These are phyloP conservation scores for Microbotryum intermedium DNA, from an alignment of 1,284 basidiomycete species.

Conservation along the genomic window DNA sequence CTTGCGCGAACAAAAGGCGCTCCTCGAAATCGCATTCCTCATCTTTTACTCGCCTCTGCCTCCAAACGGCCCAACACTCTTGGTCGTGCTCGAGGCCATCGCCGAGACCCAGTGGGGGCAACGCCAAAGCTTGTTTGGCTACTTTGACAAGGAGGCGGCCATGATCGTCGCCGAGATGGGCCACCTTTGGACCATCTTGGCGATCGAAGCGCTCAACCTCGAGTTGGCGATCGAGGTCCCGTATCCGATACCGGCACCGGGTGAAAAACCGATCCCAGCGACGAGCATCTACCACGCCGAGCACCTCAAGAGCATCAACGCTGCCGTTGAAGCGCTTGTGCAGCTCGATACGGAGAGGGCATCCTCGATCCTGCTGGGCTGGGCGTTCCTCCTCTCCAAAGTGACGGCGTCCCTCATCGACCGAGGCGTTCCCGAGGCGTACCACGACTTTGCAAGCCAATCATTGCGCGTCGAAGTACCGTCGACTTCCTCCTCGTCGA, in stretches of 20 bases:
- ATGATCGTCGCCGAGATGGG: conserved; percentile 59
- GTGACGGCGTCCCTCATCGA: conserved; percentile 36
- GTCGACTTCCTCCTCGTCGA: conserved; percentile 1
- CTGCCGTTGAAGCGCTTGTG: conserved; percentile 48
- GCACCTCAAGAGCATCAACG: conserved; percentile 46
- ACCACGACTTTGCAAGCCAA: conserved; percentile 25
- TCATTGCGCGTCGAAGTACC: conserved; percentile 24
- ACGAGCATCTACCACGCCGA: conserved; percentile 42
- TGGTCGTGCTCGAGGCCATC: conserved; percentile 55
- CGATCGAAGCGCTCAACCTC: conserved; percentile 68
- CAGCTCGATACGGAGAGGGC: conserved; percentile 52
- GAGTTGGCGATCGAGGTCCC: conserved; percentile 52
- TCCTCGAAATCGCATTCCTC: conserved; percentile 77
- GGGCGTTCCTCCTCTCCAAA: conserved; percentile 59
- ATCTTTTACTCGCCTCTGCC: conserved; percentile 60
- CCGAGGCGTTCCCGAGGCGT: conserved; percentile 25
- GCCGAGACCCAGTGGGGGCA: conserved; percentile 60
- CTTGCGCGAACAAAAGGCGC: conserved; percentile 63
- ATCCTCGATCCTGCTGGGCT: conserved; percentile 61
- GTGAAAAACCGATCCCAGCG: conserved; percentile 44
- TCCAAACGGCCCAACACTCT: conserved; percentile 55
- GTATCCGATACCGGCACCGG: conserved; percentile 50
- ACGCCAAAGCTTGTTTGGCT: conserved; percentile 54
- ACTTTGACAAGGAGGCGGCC: conserved; percentile 57
- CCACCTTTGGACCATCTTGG: conserved; percentile 65